Conservation (phyloP, 2,329 filamentous ascomycete genomes). For the Dothistroma pini region DNA sequence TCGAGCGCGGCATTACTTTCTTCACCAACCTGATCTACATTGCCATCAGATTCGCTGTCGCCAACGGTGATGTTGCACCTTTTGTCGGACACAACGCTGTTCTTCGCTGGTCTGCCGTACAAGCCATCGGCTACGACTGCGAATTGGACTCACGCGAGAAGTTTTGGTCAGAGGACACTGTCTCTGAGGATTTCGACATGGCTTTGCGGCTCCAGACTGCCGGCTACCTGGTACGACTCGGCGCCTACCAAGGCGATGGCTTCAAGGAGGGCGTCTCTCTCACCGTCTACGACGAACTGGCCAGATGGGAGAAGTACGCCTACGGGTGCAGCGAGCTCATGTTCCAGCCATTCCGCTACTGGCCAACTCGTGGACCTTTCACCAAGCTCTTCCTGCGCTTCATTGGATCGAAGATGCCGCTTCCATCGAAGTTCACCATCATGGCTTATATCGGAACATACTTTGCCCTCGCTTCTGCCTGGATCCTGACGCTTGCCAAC, state of each 20-base stretch:
- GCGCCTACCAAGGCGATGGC: slow-evolving; percentile 68
- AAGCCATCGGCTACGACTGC: slow-evolving; percentile 67
- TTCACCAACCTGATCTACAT: slow-evolving; percentile 67
- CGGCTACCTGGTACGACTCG: slow-evolving; percentile 70
- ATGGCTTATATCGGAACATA: slow-evolving; percentile 76
- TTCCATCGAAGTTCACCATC: slow-evolving; percentile 72
- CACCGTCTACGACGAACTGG: slow-evolving; percentile 79
- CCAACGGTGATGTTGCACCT: slow-evolving; percentile 71
- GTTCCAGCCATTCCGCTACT: slow-evolving; percentile 72
- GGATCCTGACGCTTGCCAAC: slow-evolving; percentile 69
- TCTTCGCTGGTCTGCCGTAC: slow-evolving; percentile 70
- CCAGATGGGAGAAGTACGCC: slow-evolving; percentile 83
- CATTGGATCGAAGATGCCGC: slow-evolving; percentile 67
- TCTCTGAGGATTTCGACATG: slow-evolving; percentile 81
- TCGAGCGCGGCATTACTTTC: slow-evolving; percentile 43
- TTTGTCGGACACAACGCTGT: slow-evolving; percentile 80
- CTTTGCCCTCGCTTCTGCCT: slow-evolving; percentile 72
- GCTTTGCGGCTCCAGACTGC: slow-evolving; percentile 69
- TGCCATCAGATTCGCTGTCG: slow-evolving; percentile 72
- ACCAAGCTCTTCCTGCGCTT: slow-evolving; percentile 75
- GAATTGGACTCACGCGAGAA: slow-evolving; percentile 67
- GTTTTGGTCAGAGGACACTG: slow-evolving; percentile 77
- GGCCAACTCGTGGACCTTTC: slow-evolving; percentile 70
- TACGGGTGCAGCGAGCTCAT: slow-evolving; percentile 80
- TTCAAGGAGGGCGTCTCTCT: slow-evolving; percentile 82